These are phyloP conservation scores for Mycena pura DNA, from an alignment of 768 basidiomycete genomes.

Conservation along the genomic window DNA sequence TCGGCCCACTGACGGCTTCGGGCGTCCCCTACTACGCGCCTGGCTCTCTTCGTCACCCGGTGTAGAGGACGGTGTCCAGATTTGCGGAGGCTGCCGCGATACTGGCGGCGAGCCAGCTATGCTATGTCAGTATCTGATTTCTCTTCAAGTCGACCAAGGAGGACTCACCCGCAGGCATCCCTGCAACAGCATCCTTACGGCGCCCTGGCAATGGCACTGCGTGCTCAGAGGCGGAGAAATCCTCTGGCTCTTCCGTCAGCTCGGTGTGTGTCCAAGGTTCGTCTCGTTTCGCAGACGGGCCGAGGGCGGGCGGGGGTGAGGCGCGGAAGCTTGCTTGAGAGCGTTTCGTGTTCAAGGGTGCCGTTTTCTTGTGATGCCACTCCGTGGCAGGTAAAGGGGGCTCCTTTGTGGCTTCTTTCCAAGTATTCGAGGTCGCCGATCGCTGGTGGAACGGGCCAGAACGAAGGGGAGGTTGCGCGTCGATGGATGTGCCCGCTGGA, in stretches of 20 bases:
- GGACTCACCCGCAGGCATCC: constrained; percentile 10
- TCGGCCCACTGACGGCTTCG: neutral
- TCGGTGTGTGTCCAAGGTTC: neutral
- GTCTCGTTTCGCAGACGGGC: neutral
- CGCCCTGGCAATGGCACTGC: neutral
- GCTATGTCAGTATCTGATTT: neutral
- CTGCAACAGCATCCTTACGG: neutral
- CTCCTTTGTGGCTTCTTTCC: constrained; percentile 1
- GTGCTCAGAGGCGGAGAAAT: neutral
- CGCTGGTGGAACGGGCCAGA: neutral
- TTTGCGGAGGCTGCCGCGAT: neutral
- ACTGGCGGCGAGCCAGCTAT: constrained; percentile 13
- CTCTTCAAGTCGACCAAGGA: neutral
- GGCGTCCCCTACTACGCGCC: constrained; percentile 1
- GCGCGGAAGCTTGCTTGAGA: constrained; percentile 2
- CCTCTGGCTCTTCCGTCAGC: constrained; percentile 11
- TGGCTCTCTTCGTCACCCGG: neutral
- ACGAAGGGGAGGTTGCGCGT: neutral
- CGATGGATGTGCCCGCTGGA: neutral
- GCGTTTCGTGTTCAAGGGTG: neutral
- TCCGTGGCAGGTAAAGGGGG: too few species aligned
- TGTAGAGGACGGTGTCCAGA: constrained; percentile 11
- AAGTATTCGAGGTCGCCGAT: constrained; percentile 1
- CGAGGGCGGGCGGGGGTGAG: neutral
- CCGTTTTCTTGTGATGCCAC: too few species aligned